These are phyloP conservation scores for Phialophora expanda DNA, from an alignment of 2,329 filamentous ascomycete genomes.

Conservation along the genomic window DNA sequence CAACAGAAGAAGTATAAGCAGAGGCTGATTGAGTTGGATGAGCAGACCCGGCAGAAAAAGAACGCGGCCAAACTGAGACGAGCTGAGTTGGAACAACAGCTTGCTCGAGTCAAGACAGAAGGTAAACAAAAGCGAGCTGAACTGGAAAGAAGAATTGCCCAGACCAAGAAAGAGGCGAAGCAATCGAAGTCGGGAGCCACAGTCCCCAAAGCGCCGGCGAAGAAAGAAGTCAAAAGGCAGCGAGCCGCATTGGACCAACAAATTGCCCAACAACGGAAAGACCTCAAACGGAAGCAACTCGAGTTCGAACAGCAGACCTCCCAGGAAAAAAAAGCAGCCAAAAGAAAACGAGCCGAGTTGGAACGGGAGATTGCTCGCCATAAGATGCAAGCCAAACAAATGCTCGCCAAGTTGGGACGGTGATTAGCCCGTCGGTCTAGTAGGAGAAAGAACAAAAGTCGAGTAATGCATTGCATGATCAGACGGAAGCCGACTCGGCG, in stretches of 20 bases:
- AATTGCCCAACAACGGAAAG: neutral
- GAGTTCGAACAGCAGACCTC: constrained; percentile 7
- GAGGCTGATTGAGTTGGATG: too few relatives aligned
- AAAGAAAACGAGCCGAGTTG: neutral
- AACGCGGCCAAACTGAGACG: neutral
- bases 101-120: constrained; percentile 4
- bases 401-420: too few relatives aligned
- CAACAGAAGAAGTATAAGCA: too few relatives aligned
- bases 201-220: neutral
- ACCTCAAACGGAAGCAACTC: neutral
- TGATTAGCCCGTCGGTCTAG: too few relatives aligned
- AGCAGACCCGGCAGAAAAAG: too few relatives aligned
- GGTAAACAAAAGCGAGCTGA: constrained; percentile 2
- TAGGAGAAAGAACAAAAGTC: too few relatives aligned
- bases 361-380: neutral
- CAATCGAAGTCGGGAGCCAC: neutral
- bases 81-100: neutral
- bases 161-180: neutral
- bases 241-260: neutral
- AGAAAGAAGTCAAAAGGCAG: neutral
- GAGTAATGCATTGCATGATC: too few relatives aligned
- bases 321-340: constrained; percentile 8
- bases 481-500: too few relatives aligned
- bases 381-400: too few relatives aligned
- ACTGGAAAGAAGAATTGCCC: neutral